Evolutionary conservation across 2,329 filamentous ascomycete species (phyloP).

Genomic region (Cladosporium cucumerinum): DNA sequence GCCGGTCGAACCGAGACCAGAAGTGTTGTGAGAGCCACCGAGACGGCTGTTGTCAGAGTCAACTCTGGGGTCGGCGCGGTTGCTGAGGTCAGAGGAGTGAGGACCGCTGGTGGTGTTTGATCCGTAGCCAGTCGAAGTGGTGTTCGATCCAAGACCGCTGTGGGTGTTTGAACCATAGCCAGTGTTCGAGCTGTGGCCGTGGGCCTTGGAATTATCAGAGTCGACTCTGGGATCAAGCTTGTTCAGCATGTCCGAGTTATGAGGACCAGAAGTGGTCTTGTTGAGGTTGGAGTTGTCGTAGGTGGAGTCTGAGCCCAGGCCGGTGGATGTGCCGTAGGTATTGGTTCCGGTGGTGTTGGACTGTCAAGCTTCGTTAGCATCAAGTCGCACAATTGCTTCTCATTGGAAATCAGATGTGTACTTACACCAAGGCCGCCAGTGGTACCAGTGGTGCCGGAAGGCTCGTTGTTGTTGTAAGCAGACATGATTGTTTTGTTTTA

Average conservation of each 20-base stretch:
- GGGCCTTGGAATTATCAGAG: neutral
- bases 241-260: constrained; percentile 21
- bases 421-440: constrained; percentile 11
- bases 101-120: constrained; percentile 13
- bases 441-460: neutral
- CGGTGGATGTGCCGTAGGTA: constrained; percentile 5
- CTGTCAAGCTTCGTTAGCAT: neutral
- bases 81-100: constrained; percentile 19
- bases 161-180: neutral
- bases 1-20: neutral
- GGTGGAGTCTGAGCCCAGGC: neutral
- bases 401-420: neutral
- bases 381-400: neutral
- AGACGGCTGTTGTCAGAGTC: constrained; percentile 9
- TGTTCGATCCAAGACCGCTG: neutral
- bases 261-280: constrained; percentile 19
- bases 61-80: constrained; percentile 17
- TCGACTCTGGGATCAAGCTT: constrained; percentile 20
- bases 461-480: constrained; percentile 14
- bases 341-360: constrained; percentile 3
- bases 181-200: neutral
- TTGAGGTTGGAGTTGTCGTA: neutral
- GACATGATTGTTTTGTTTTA: constrained; percentile 10
- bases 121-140: neutral
- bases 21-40: constrained; percentile 16